phyloP scores from a whole-genome alignment of 352 stramenopile genomes.

The Globisporangium viniferum region DNA sequence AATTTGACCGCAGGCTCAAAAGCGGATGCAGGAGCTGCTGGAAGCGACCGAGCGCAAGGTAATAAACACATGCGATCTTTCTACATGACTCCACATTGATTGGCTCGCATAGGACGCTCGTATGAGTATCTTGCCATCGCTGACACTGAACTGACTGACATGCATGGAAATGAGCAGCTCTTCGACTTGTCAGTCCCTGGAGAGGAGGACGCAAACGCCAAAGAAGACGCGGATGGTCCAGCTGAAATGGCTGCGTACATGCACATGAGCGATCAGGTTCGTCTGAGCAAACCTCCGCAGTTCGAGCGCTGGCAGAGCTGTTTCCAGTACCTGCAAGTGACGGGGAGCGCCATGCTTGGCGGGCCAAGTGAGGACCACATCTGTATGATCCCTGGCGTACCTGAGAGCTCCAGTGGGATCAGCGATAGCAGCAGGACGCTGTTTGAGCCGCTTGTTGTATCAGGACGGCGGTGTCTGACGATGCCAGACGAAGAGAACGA shows the following conservation, averaged over 20 bases:
- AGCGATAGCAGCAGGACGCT: constrained; percentile 14
- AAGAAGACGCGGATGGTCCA: not conserved
- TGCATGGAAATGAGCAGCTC: not conserved
- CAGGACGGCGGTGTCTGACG: constrained; percentile 1
- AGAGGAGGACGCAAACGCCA: not conserved
- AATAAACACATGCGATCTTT: not conserved
- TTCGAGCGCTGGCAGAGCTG: constrained; percentile 44
- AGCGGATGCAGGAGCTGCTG: constrained; percentile 35
- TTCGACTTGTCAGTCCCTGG: not conserved
- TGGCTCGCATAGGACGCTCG: not conserved
- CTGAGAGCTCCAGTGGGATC: constrained; percentile 9
- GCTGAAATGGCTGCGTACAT: constrained; percentile 27
- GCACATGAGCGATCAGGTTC: constrained; percentile 49
- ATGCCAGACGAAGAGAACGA: constrained; percentile 11
- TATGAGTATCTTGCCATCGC: not conserved
- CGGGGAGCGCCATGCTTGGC: constrained; percentile 22
- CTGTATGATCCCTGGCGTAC: constrained; percentile 17
- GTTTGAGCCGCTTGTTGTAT: constrained; percentile 5
- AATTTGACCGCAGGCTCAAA: constrained; percentile 29
- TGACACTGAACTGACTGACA: not conserved
- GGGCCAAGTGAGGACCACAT: constrained; percentile 40
- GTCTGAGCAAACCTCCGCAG: constrained; percentile 35
- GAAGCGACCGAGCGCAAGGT: constrained; percentile 26
- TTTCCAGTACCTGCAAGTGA: constrained; percentile 45
- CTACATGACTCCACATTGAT: too few species aligned